These are phyloP conservation scores for Arthroderma sp. DNA, from an alignment of 2,329 filamentous ascomycete species.

Conservation along the genomic window DNA sequence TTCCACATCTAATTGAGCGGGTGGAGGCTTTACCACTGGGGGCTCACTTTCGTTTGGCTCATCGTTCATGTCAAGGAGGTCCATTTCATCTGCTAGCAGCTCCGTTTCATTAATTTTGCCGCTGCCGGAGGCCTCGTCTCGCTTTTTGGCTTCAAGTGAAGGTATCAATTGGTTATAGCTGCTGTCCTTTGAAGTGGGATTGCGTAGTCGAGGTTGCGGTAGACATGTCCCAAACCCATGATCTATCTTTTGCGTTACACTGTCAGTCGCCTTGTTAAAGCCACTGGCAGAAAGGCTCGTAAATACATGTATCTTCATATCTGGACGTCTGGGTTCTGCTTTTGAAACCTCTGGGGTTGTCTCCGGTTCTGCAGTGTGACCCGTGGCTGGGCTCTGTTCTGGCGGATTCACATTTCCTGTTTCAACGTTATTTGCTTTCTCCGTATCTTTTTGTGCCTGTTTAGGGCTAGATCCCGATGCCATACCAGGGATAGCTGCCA, in stretches of 20 bases:
- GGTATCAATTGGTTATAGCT: too few relatives aligned
- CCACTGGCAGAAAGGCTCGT: slow-evolving; percentile 6
- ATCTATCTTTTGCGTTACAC: slow-evolving; percentile 7
- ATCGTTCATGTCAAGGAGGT: slow-evolving; percentile 1
- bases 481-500: slow-evolving; percentile 9
- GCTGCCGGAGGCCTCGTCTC: too few relatives aligned
- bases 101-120: neutral
- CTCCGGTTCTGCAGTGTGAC: too few relatives aligned
- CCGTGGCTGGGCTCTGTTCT: too few relatives aligned
- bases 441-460: too few relatives aligned
- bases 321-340: too few relatives aligned
- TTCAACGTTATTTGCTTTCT: too few relatives aligned
- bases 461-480: neutral
- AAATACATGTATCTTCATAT: slow-evolving; percentile 8
- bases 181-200: neutral
- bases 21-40: too few relatives aligned
- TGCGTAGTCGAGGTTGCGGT: slow-evolving; percentile 10
- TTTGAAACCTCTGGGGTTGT: too few relatives aligned
- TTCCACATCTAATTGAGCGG: too few relatives aligned
- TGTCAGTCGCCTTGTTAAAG: slow-evolving; percentile 6
- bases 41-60: neutral
- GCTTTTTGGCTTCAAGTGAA: too few relatives aligned
- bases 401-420: too few relatives aligned
- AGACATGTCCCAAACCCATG: slow-evolving; percentile 13
- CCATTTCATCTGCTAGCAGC: neutral